A percentile compares a stretch with the other conserved stretches of the same genome.
Evolutionary conservation across 345 rosid species (phyloP).

Genomic region (Stellera chamaejasme): DNA sequence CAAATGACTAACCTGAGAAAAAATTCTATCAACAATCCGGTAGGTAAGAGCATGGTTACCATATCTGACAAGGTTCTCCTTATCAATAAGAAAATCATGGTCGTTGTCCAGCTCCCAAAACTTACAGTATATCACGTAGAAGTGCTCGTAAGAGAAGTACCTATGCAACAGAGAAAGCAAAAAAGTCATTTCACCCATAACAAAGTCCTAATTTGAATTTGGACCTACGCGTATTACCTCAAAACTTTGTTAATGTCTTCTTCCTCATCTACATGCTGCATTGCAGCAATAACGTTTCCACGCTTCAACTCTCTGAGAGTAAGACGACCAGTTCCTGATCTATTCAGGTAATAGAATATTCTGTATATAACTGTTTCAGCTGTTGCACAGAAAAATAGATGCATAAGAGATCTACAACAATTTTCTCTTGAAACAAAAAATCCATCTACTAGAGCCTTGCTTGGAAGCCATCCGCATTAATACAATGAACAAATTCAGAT

Average conservation of each 20-base stretch:
- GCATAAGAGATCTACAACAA: no score
- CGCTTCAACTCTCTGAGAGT: constrained; percentile 86
- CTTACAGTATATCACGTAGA: constrained; percentile 83
- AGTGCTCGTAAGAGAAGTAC: constrained; percentile 93
- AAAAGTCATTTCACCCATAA: background rate
- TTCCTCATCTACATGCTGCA: constrained; percentile 90
- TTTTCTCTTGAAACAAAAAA: no score
- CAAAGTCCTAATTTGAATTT: background rate
- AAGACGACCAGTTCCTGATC: constrained; percentile 81
- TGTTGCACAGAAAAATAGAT: constrained; percentile 21
- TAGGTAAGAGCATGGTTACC: constrained; percentile 84
- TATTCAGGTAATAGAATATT: constrained; percentile 84
- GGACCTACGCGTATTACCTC: constrained; percentile 36
- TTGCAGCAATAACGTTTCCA: constrained; percentile 77
- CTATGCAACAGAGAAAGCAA: constrained; percentile 24
- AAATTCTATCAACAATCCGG: constrained; percentile 84
- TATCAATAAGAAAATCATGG: constrained; percentile 74
- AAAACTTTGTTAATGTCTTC: constrained; percentile 87
- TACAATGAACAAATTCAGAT: no score
- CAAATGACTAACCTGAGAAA: constrained; percentile 53
- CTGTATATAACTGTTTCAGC: constrained; percentile 97
- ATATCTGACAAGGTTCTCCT: constrained; percentile 77
- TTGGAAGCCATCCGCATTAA: no score
- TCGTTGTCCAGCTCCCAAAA: constrained; percentile 84
- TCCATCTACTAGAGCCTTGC: no score